phyloP scores from a whole-genome alignment of 2,329 filamentous ascomycete species.

The Colletotrichum theobromicola region DNA sequence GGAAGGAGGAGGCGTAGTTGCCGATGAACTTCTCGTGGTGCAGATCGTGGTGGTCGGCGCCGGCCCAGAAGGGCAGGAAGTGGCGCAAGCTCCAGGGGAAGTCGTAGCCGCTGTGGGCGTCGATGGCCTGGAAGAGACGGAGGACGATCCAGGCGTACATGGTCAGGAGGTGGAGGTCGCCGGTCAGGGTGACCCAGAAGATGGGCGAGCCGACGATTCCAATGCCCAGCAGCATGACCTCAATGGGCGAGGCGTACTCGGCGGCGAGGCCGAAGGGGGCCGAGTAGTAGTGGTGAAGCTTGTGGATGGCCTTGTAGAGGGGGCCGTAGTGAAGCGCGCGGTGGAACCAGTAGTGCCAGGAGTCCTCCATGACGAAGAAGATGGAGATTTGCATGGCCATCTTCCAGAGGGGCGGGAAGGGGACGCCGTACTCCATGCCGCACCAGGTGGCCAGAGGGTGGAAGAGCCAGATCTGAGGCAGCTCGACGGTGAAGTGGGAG shows the following conservation, averaged over 20 bases:
- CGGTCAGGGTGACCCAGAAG: slow-evolving; percentile 80
- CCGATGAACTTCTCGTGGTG: slow-evolving; percentile 99
- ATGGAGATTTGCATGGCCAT: slow-evolving; percentile 91
- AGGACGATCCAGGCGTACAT: slow-evolving; percentile 98
- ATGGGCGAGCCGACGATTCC: slow-evolving; percentile 86
- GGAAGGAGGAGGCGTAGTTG: too few species aligned
- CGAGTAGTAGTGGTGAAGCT: slow-evolving; percentile 99
- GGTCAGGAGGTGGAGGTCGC: slow-evolving; percentile 90
- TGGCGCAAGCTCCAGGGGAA: slow-evolving; percentile 97
- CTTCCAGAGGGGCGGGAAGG: slow-evolving; percentile 84
- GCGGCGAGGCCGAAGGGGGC: slow-evolving; percentile 95
- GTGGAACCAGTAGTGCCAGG: slow-evolving; percentile 99
- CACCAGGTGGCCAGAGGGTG: slow-evolving; percentile 94
- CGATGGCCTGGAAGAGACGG: slow-evolving; percentile 95
- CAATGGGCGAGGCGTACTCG: slow-evolving; percentile 96
- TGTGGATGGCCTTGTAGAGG: slow-evolving; percentile 96
- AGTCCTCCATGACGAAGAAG: slow-evolving; percentile 95
- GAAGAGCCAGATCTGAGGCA: slow-evolving; percentile 99
- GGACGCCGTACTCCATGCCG: slow-evolving; percentile 85
- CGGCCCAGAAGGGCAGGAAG: slow-evolving; percentile 97
- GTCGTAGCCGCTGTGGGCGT: slow-evolving; percentile 96
- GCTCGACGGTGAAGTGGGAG: slow-evolving; percentile 96
- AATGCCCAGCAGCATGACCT: slow-evolving; percentile 92
- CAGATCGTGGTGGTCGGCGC: slow-evolving; percentile 93
- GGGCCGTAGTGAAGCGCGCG: slow-evolving; percentile 92